A percentile compares a stretch with the other conserved stretches of the same genome.
These are phyloP conservation scores for Neostapfia colusana DNA, from an alignment of 176 grass and related monocot species.

Conservation along the genomic window DNA sequence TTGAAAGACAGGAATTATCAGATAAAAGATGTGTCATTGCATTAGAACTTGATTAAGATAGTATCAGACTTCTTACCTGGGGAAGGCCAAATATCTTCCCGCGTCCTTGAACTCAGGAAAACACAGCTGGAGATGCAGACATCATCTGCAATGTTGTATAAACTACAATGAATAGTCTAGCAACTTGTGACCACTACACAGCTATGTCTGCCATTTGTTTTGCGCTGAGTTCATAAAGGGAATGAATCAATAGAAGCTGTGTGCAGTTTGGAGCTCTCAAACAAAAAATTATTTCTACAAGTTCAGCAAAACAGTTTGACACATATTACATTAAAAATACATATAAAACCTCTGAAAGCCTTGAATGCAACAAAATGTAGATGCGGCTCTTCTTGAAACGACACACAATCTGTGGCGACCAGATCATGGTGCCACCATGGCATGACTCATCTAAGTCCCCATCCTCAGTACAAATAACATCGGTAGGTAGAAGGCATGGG, in stretches of 20 bases:
- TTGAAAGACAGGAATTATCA: not conserved
- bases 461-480: not conserved
- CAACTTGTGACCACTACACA: not conserved
- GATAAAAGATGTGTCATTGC: not conserved
- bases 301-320: not conserved
- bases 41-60: not conserved
- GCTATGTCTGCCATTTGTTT: not conserved
- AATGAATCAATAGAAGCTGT: not conserved
- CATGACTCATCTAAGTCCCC: not conserved
- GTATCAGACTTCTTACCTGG: not conserved
- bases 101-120: conserved; percentile 14
- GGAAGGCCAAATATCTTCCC: not conserved
- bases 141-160: not conserved
- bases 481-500: not conserved
- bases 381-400: not conserved
- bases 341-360: not conserved
- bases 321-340: not conserved
- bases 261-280: not conserved
- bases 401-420: not conserved
- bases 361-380: not conserved
- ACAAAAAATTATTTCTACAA: not conserved
- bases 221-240: not conserved
- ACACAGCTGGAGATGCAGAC: conserved; percentile 1
- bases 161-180: not conserved
- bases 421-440: not conserved